Evolutionary conservation across 1,284 basidiomycete species (phyloP).

Genomic region (Pyrrhoderma lamaoense): DNA sequence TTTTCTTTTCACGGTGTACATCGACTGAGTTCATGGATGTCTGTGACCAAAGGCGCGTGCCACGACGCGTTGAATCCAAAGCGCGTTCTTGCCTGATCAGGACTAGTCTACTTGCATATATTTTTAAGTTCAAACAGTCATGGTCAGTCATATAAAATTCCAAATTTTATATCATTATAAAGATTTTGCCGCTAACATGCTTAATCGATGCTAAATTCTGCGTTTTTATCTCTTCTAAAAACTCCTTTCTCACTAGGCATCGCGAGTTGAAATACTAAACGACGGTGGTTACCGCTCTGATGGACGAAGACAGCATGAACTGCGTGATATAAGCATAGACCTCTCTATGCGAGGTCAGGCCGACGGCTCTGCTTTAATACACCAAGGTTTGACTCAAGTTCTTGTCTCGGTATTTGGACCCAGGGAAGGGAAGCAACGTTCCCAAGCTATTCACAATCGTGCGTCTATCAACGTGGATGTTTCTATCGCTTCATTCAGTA

Average conservation of each 20-base stretch:
- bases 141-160: constrained; percentile 6
- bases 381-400: constrained; percentile 88
- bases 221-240: background rate
- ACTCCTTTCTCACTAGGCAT: constrained; percentile 43
- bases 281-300: constrained; percentile 87
- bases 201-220: background rate
- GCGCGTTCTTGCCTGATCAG: background rate
- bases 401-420: constrained; percentile 87
- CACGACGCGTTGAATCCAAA: background rate
- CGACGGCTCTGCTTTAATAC: constrained; percentile 79
- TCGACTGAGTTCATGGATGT: constrained; percentile 8
- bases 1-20: background rate
- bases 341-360: constrained; percentile 71
- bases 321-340: constrained; percentile 77
- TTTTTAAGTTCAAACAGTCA: background rate
- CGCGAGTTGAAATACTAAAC: constrained; percentile 83
- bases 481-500: constrained; percentile 79
- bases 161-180: too few relatives aligned
- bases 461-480: constrained; percentile 85
- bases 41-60: constrained; percentile 5
- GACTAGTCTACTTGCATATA: too few relatives aligned
- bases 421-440: constrained; percentile 74
- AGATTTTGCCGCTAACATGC: background rate
- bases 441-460: constrained; percentile 72
- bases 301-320: constrained; percentile 83